phyloP scores from a whole-genome alignment of 2,329 filamentous ascomycete genomes.

The Pseudogymnoascus sp. region DNA sequence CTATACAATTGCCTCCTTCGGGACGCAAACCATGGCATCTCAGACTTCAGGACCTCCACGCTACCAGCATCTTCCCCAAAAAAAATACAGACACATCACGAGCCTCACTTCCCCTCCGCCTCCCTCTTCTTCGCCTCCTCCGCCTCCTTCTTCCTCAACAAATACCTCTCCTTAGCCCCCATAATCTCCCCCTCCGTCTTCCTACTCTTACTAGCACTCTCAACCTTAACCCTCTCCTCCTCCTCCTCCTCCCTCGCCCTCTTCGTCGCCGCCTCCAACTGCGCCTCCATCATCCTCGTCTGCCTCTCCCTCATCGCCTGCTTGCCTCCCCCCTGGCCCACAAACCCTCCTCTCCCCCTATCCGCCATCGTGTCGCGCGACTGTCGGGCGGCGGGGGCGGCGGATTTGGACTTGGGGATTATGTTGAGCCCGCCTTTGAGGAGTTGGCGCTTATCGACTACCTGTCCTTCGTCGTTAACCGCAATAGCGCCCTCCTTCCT shows the following conservation, averaged over 20 bases:
- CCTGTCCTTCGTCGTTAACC: conserved; percentile 74
- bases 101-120: conserved; percentile 19
- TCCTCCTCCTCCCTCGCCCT: conserved; percentile 61
- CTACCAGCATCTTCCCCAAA: no score
- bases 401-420: conserved; percentile 49
- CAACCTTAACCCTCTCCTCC: conserved; percentile 50
- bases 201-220: conserved; percentile 61
- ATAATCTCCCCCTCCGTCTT: conserved; percentile 72
- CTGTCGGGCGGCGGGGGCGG: conserved; percentile 22
- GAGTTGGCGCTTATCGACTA: conserved; percentile 76
- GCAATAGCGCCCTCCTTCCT: conserved; percentile 50
- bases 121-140: conserved; percentile 57
- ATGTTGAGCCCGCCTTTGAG: conserved; percentile 70
- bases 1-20: no score
- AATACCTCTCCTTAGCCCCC: conserved; percentile 70
- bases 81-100: background rate
- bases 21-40: no score
- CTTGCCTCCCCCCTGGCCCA: conserved; percentile 42
- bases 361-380: conserved; percentile 5
- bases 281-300: conserved; percentile 68
- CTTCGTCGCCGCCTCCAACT: conserved; percentile 66
- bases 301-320: conserved; percentile 67
- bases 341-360: conserved; percentile 24
- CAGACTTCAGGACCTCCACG: no score
- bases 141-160: conserved; percentile 66